Percentiles rank a stretch among this genome's conserved stretches.
Conservation (phyloP, 306 rosid genomes). For the Gastrolobium bilobum region DNA sequence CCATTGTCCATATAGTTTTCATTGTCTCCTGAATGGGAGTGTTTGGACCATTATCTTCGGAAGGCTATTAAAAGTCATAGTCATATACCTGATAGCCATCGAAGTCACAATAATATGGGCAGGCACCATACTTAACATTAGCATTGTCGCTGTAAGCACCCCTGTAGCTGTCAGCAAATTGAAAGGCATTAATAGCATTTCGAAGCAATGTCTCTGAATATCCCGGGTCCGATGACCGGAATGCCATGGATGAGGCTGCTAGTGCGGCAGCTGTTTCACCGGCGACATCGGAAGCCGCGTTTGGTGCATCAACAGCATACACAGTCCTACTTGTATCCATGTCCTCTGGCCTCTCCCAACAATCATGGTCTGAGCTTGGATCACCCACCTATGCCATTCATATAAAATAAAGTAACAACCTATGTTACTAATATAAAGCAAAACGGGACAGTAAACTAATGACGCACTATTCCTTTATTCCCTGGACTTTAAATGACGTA, state of each 20-base stretch:
- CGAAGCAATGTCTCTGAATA: constrained; percentile 76
- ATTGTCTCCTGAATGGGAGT: constrained; percentile 12
- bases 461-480: background rate
- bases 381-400: constrained; percentile 79
- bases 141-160: constrained; percentile 93
- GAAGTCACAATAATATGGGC: constrained; percentile 94
- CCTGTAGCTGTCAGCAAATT: constrained; percentile 77
- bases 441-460: background rate
- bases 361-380: constrained; percentile 76
- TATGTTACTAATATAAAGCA: background rate
- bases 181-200: constrained; percentile 77
- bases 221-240: constrained; percentile 72
- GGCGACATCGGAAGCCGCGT: constrained; percentile 87
- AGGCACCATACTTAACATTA: constrained; percentile 69
- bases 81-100: constrained; percentile 84
- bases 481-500: background rate
- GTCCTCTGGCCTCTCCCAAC: constrained; percentile 98
- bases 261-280: constrained; percentile 92
- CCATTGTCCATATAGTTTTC: constrained; percentile 23
- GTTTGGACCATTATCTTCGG: background rate
- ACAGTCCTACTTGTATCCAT: constrained; percentile 87
- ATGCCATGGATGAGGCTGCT: constrained; percentile 83
- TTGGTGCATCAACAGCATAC: constrained; percentile 90
- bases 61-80: background rate
- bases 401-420: background rate